A percentile compares a stretch with the other conserved stretches of the same genome.
phyloP scores from a whole-genome alignment of 2,329 filamentous ascomycete species.

The Fonsecaea multimorphosa region DNA sequence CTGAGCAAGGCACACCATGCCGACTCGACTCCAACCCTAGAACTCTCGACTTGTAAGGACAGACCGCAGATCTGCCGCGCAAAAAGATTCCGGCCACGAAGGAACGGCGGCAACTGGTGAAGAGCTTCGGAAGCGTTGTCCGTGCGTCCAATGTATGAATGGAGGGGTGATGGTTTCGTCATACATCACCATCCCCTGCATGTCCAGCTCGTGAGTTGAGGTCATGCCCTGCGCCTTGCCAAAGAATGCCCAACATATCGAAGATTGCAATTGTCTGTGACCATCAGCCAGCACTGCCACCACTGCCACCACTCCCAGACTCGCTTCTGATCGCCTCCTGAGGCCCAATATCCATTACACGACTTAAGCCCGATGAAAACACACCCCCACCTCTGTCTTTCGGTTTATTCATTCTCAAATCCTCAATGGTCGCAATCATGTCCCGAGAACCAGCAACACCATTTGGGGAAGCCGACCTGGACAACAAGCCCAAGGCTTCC shows the following conservation, averaged over 20 bases:
- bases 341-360: neutral
- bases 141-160: too few relatives aligned
- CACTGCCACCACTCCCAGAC: neutral
- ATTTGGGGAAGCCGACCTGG: neutral
- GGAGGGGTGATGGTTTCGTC: too few relatives aligned
- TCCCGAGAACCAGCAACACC: neutral
- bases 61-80: too few relatives aligned
- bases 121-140: too few relatives aligned
- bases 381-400: neutral
- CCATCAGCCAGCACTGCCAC: too few relatives aligned
- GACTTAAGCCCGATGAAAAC: neutral
- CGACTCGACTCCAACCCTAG: too few relatives aligned
- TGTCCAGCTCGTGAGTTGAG: too few relatives aligned
- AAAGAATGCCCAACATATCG: neutral
- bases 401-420: neutral
- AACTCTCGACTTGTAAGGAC: too few relatives aligned
- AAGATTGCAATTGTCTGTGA: neutral
- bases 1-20: too few relatives aligned
- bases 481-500: neutral
- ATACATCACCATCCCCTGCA: too few relatives aligned
- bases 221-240: neutral
- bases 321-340: neutral
- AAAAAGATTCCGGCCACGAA: too few relatives aligned
- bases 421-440: neutral
- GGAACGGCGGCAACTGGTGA: too few relatives aligned